Base-by-base conservation (phyloP, 495 filamentous ascomycete genomes). In the Cercophora scortea region DNA sequence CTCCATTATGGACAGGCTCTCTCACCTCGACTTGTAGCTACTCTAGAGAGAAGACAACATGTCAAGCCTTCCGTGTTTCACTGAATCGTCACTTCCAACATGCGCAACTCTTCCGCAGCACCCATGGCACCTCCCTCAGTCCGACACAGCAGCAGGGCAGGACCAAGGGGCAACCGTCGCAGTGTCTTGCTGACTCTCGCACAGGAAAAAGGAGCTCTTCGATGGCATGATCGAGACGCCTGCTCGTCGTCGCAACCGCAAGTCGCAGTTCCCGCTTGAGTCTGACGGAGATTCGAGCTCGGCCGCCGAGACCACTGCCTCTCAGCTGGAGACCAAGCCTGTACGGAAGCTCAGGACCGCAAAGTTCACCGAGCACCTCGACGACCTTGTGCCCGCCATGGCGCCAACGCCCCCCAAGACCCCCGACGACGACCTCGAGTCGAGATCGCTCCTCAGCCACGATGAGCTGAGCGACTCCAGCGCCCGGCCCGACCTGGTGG, bases 221-320 rank as follows among this genome's bases (percentile, higher is more conserved):
- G 69, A 75, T n/a, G 74, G 74, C 49, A 74, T 77, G 74, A 54
- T 77, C 32, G 72, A 72, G 57, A 77, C 73, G 3, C 74, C 74
- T 32, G 57, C 45, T 15, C 62, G 57, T n/a, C 63, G 67, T 2
- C 65, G 61, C 45, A 55, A 62, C 17, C 71, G 73, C 53, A 74
- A 68, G 54, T 67, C 70, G 13, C 71, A 64, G 16, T 61, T 71
- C 54, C 62, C 67, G 13, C 53, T 65, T 45, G 73, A 75, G 38
- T 63, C 61, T 38, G 73, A 77, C 53, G 66, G 61, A 48, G 71
- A 75, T 36, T 73, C 72, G 13, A 70, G 67, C 45, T 71, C 70
- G 12, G 64, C 72, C 38, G 64, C 68, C 45, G 69, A 74, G 56
- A 66, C 45, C 40, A 59, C 52, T 61, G 43, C 54, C 18, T 43